Evolutionary conservation across 2,329 filamentous ascomycete genomes (phyloP), one percentile per base, ranked within the genome.

Genomic region (Aspergillus sp.): DNA sequence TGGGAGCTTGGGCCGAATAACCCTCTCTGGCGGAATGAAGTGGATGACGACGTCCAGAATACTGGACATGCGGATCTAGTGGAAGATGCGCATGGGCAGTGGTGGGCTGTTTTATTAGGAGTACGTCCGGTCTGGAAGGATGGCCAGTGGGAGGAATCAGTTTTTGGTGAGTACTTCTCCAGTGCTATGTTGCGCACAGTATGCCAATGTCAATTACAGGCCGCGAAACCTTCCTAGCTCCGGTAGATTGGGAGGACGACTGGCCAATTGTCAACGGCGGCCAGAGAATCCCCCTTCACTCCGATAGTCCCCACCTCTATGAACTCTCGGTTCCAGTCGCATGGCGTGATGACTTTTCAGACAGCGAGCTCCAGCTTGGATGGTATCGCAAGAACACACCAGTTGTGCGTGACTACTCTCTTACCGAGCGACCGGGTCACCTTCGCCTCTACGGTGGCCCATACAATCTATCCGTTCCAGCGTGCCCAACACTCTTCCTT

Each of bases 1-100:
- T 90, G 88, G 72, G 84, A 87, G 65, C 71, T 80, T 1, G 85
- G 87, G 39, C 85, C 86, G 0, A 74, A 83, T 50, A 85, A 86
- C 57, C 79, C 86, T 49, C 79, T 89, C 45, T 74, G 88, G 49
- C 84, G 76, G 3, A 83, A 83, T 57, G 80, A 80, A 0, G 71
- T 76, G 0, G 71, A 79, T 4, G 81, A 83, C 47, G 80, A 81
- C 57, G 76, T 86, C 10, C 79, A 84, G 65, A 76, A 81, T 54
- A 82, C 80, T 0, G 82, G 82, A 0, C 82, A 84, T 68, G 78
- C 77, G 3, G 81, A 84, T 63, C 64, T 84, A 2, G 78, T 84
- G 6, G 77, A 81, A 60, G 81, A 81, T 43, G 70, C 62, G 0
- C 47, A 73, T 7, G 81, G 82, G 0, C 70, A 76, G 9, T 84